A percentile compares a stretch with the other conserved stretches of the same genome.
phyloP scores from a whole-genome alignment of 176 grass and related monocot genomes.

The Oryza coarctata region DNA sequence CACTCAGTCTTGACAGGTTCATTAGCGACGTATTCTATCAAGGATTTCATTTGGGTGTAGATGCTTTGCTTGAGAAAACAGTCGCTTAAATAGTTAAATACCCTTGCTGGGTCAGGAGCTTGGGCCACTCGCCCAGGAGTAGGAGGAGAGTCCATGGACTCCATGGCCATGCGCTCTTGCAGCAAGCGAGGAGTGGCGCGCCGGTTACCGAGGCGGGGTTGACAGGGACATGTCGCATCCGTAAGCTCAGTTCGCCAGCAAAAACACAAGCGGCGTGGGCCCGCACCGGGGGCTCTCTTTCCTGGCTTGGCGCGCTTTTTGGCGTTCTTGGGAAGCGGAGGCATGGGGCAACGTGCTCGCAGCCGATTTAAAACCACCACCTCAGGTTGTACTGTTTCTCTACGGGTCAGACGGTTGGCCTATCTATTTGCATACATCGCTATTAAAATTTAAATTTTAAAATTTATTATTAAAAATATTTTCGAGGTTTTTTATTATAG shows the following conservation, averaged over 20 bases:
- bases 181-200: background rate
- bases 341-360: too few relatives aligned
- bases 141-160: background rate
- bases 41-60: background rate
- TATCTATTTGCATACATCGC: too few relatives aligned
- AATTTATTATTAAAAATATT: too few relatives aligned
- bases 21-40: background rate
- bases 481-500: too few relatives aligned
- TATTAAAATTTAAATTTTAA: too few relatives aligned
- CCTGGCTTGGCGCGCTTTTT: background rate
- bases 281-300: too few relatives aligned
- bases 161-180: too few relatives aligned
- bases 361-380: too few relatives aligned
- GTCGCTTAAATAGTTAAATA: too few relatives aligned
- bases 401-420: too few relatives aligned
- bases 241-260: background rate
- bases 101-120: background rate
- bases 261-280: background rate
- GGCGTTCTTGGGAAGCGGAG: too few relatives aligned
- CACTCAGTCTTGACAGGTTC: background rate
- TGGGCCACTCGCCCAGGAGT: background rate
- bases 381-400: too few relatives aligned
- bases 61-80: slow-evolving; percentile 17
- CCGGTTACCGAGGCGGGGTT: background rate
- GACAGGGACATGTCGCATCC: background rate